Evolutionary conservation across 179 eudicot species (phyloP), one percentile per base, ranked within the genome.

Genomic region (Monotropa hypopitys): DNA sequence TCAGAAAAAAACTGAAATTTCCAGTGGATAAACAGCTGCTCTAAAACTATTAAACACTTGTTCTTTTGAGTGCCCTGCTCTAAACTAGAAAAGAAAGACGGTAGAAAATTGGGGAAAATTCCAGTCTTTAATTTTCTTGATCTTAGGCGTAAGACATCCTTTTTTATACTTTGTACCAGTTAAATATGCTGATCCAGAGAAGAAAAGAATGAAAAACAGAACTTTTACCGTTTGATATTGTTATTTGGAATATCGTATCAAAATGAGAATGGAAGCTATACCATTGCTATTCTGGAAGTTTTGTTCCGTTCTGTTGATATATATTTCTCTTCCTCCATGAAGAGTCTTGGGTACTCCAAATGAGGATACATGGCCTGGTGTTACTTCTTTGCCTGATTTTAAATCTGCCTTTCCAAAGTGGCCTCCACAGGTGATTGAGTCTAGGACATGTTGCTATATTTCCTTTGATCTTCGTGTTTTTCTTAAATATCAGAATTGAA

Each of bases 311-410:
- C 18, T 57, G 38, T 28, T 54, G 59, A n/a, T 72, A 28, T 53
- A 21, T 26, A 3, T 67, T 45, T 32, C 9, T 53, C 35, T 30
- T 51, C 65, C 77, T 15, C 26, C 67, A 15, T 87, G 83, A 84
- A 95, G 98, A 78, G 78, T 91, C 70, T 73, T 88, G 88, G 99
- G 99, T 69, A 95, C 99, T 67, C 99, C 99, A 74, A 93, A 83
- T 81, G 99, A 95, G 80, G 91, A 95, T 75, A 86, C 89, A 73
- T 95, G 98, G 99, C 95, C 98, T 76, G 99, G 99, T 54, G 98
- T 95, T 75, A 87, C 93, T 67, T 90, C 98, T 81, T 86, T 93
- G 78, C 97, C 98, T 57, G 99, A 95, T 83, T 93, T 90, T 71
- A 95, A 93, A 75, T 83, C 90, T 75, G 80, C 93, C 51, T 95